Base-by-base conservation (phyloP, 371 early-diverging fungal genomes). In the Mucor racemosus region DNA sequence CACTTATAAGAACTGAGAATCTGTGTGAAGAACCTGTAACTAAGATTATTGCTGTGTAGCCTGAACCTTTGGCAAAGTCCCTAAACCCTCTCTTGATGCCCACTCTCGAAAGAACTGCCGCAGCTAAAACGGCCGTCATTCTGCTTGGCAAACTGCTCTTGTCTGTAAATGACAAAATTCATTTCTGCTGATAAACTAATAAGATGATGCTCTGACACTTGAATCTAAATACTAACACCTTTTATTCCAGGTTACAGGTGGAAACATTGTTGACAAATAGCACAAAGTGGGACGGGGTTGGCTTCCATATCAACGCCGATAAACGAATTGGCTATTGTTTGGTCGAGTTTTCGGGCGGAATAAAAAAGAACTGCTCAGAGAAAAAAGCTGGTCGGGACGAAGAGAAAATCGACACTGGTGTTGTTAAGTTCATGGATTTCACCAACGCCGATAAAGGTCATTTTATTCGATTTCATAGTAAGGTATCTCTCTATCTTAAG, bases 401-500 rank as follows among this genome's bases (percentile, higher is more conserved):
- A 50, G 50, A 61, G 21, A 61, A 61, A 48, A 63, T 63, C 26
- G 63, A 55, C 35, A 41, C 53, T 44, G 44, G 33, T 63, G 35
- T 55, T 21, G 42, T 63, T 21, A 64, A 55, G 19, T 56, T 56
- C 35, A 64, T 64, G 64, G 46, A 56, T 14, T 56, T 64, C 21
- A 64, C 64, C 17, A 36, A 64, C 42, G 19, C 35, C 35, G 46
- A 42, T 34, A 56, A 15, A 35, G 42, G 56, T 35, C 42, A 56
- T 56, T 64, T 56, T 5, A 40, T 64, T 56, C 34, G 36, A 42
- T 56, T 54, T 56, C 57, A 64, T 33, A 5, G 44, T 54, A 62
- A 62, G 53, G 54, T 62, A 62, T 62, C 53, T 62, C 62, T 62
- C 56, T 46, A 55, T 42, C 9, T 56, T 55, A 64, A 36, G 56